A percentile compares a stretch with the other conserved stretches of the same genome.
These are phyloP conservation scores for Epichloe bromicola DNA, from an alignment of 2,329 filamentous ascomycete genomes.

Conservation along the genomic window DNA sequence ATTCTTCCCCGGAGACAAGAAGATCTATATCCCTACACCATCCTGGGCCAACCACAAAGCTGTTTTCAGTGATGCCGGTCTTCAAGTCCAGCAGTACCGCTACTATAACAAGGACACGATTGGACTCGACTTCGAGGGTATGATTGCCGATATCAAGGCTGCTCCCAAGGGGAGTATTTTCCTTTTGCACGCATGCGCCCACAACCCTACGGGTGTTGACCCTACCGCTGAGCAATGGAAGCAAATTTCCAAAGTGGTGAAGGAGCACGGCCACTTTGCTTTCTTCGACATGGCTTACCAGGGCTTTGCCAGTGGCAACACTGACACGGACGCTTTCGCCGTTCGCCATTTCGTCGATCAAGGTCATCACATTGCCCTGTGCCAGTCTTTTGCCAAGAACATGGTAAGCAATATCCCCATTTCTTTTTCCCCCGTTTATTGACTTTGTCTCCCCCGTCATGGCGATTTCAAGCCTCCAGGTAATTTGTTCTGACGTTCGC, in stretches of 20 bases:
- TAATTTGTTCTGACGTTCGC: background rate
- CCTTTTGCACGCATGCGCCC: constrained; percentile 93
- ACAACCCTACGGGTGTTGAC: constrained; percentile 96
- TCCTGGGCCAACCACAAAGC: constrained; percentile 98
- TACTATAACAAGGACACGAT: constrained; percentile 99
- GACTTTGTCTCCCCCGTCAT: background rate
- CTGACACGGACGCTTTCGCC: constrained; percentile 84
- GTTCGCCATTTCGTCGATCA: constrained; percentile 86
- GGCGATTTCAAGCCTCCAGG: background rate
- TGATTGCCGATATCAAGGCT: constrained; percentile 79
- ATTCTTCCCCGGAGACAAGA: constrained; percentile 84
- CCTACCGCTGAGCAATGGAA: constrained; percentile 86
- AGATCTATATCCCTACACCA: constrained; percentile 90
- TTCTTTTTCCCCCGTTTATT: background rate
- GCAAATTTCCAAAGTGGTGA: constrained; percentile 76
- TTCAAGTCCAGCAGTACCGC: constrained; percentile 87
- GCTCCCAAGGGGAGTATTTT: constrained; percentile 80
- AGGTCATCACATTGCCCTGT: constrained; percentile 77
- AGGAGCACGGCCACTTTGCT: constrained; percentile 75
- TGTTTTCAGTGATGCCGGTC: constrained; percentile 85
- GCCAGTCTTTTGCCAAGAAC: constrained; percentile 98
- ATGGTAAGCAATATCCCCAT: constrained; percentile 48
- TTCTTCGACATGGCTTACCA: constrained; percentile 99
- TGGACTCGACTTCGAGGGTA: constrained; percentile 89
- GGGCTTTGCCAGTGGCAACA: constrained; percentile 88